A percentile compares a stretch with the other conserved stretches of the same genome.
phyloP scores from a whole-genome alignment of 495 filamentous ascomycete genomes.

The Copromyces sp. region DNA sequence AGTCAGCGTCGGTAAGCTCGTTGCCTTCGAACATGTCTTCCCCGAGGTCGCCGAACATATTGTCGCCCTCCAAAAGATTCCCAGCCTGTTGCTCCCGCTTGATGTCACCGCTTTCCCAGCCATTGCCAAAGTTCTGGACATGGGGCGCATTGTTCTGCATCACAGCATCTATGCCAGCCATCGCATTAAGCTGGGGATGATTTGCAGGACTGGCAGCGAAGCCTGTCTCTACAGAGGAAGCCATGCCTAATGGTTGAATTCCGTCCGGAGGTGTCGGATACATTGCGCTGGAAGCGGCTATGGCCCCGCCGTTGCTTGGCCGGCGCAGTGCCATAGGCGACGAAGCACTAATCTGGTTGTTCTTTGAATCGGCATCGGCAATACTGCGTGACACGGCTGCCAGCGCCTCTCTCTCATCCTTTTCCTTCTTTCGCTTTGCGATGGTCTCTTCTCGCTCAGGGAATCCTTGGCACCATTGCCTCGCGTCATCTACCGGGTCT shows the following conservation, averaged over 20 bases:
- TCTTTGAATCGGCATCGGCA: conserved; percentile 26
- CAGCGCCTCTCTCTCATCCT: conserved; percentile 17
- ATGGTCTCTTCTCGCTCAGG: conserved; percentile 38
- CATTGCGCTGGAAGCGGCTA: conserved; percentile 51
- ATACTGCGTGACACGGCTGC: conserved; percentile 35
- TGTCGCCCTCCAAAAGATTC: conserved; percentile 41
- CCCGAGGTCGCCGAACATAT: conserved; percentile 60
- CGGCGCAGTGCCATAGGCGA: conserved; percentile 37
- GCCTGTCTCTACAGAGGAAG: conserved; percentile 23
- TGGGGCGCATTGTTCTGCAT: conserved; percentile 9
- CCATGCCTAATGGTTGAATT: conserved; percentile 36
- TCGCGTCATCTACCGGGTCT: conserved; percentile 58
- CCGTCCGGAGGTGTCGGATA: conserved; percentile 87
- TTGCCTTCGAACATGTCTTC: conserved; percentile 70
- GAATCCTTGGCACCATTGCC: conserved; percentile 52
- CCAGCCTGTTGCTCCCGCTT: conserved; percentile 29
- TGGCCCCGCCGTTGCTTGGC: conserved; percentile 39
- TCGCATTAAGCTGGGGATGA: conserved; percentile 12
- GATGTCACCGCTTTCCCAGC: conserved; percentile 26
- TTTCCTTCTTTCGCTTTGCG: conserved; percentile 41
- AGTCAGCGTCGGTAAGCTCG: conserved; percentile 82
- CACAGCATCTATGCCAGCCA: conserved; percentile 19
- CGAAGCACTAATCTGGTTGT: conserved; percentile 23
- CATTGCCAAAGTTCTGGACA: conserved; percentile 18
- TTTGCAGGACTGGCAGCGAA: conserved; percentile 43